Evolutionary conservation across 75 land plant genomes (phyloP), one percentile per base, ranked within the genome.

Genomic region (Selaginella moellendorffii): DNA sequence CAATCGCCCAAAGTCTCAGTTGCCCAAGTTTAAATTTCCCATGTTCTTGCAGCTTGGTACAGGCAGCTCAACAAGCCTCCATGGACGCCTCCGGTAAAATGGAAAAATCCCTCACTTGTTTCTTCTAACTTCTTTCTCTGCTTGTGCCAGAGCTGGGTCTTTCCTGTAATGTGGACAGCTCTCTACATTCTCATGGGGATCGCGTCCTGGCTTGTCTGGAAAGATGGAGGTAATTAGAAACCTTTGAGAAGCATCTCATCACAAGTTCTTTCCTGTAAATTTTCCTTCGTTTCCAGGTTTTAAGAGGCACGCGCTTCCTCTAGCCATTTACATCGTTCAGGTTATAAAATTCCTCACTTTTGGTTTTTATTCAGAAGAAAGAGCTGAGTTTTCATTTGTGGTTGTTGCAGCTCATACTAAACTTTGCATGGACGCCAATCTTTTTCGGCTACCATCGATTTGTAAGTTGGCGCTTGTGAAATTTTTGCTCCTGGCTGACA

Each of bases 61-160:
- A 74, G 69, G 26, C 58, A 75, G 52, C 61, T 78, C 61, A 74
- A 74, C 58, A 78, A 75, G 73, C 73, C 80, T 21, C 51, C 78
- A 30, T 78, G 80, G 80, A 78, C 80, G 26, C 80, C 80, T 54
- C 80, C 80, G 29, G 77, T 78, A 75, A n/a, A n/a, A n/a, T n/a
- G n/a, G n/a, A n/a, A n/a, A n/a, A n/a, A n/a, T n/a, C n/a, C n/a
- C n/a, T n/a, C n/a, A n/a, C n/a, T n/a, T n/a, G n/a, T n/a, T n/a
- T n/a, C n/a, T n/a, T n/a, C n/a, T n/a, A n/a, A n/a, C n/a, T n/a
- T n/a, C n/a, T n/a, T 69, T 26, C 65, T 21, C 51, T 64, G 42
- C 22, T 18, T 69, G 0, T 24, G 69, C 73, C 28, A 78, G 80
- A 66, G 54, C 29, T 78, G 78, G 78, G 74, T 63, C 23, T 78